A percentile compares a stretch with the other conserved stretches of the same genome.
Evolutionary conservation across 306 rosid species (phyloP).

Genomic region (Cucurbita ficifolia): DNA sequence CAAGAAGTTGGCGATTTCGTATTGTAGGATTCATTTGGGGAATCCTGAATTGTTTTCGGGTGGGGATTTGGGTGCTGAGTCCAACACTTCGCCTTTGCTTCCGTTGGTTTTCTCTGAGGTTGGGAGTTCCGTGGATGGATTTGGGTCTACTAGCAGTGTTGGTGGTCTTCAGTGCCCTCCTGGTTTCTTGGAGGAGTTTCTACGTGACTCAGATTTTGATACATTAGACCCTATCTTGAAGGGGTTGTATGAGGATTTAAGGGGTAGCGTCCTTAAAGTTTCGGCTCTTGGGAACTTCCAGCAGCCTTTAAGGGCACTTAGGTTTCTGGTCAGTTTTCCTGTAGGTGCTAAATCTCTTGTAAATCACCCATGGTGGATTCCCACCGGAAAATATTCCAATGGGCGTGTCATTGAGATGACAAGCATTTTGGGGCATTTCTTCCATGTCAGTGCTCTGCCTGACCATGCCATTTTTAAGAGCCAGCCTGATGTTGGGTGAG

Average conservation of each 20-base stretch:
- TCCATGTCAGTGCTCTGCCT: constrained; percentile 83
- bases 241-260: constrained; percentile 70
- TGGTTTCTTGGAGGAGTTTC: constrained; percentile 82
- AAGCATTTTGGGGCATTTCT: constrained; percentile 88
- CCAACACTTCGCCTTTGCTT: constrained; percentile 37
- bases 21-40: constrained; percentile 68
- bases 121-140: constrained; percentile 33
- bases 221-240: constrained; percentile 60
- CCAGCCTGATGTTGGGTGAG: constrained; percentile 96
- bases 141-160: constrained; percentile 24
- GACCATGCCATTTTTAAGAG: constrained; percentile 69
- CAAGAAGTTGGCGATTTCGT: constrained; percentile 57
- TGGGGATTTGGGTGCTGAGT: constrained; percentile 1
- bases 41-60: constrained; percentile 54
- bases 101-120: constrained; percentile 60
- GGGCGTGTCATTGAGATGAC: constrained; percentile 99
- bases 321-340: constrained; percentile 67
- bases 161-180: constrained; percentile 55
- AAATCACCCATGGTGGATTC: constrained; percentile 87
- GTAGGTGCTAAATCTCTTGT: constrained; percentile 74
- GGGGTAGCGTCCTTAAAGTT: constrained; percentile 71
- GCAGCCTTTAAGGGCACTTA: constrained; percentile 65
- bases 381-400: constrained; percentile 58
- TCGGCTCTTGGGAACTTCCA: constrained; percentile 90
- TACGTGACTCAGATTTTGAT: constrained; percentile 67